These are phyloP conservation scores for Caloboletus firmus DNA, from an alignment of 1,284 basidiomycete genomes.

Conservation along the genomic window DNA sequence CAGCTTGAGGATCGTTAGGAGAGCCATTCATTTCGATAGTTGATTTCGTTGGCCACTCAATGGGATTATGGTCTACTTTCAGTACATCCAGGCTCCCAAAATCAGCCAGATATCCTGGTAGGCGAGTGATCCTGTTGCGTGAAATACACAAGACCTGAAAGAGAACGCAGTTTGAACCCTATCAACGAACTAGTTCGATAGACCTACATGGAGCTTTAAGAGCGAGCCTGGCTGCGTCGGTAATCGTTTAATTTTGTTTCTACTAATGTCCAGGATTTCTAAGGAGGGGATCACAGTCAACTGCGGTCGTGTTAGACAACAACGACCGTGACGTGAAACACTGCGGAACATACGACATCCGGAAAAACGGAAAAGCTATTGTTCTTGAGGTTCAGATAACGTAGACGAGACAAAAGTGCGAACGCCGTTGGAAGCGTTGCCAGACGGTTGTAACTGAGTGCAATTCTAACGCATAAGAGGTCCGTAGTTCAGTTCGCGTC, in stretches of 20 bases:
- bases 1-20: conserved; percentile 49
- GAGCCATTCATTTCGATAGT: conserved; percentile 47
- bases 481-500: conserved; percentile 8
- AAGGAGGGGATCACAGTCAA: conserved; percentile 83
- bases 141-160: conserved; percentile 82
- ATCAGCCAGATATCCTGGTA: conserved; percentile 78
- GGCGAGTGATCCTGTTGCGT: conserved; percentile 77
- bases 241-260: conserved; percentile 85
- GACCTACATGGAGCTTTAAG: conserved; percentile 70
- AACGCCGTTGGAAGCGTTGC: conserved; percentile 81
- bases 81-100: conserved; percentile 79
- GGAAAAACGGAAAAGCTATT: conserved; percentile 87
- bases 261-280: conserved; percentile 93
- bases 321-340: neutral
- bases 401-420: conserved; percentile 69
- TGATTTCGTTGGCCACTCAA: conserved; percentile 83
- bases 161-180: conserved; percentile 9
- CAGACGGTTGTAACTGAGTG: conserved; percentile 85
- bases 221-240: conserved; percentile 83
- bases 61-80: conserved; percentile 87
- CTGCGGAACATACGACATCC: conserved; percentile 65
- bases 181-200: conserved; percentile 3
- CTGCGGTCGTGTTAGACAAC: conserved; percentile 44
- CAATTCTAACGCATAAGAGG: conserved; percentile 56
- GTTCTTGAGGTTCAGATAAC: conserved; percentile 92